Conservation (phyloP, 768 basidiomycete species). For the Boletellus ananiceps region DNA sequence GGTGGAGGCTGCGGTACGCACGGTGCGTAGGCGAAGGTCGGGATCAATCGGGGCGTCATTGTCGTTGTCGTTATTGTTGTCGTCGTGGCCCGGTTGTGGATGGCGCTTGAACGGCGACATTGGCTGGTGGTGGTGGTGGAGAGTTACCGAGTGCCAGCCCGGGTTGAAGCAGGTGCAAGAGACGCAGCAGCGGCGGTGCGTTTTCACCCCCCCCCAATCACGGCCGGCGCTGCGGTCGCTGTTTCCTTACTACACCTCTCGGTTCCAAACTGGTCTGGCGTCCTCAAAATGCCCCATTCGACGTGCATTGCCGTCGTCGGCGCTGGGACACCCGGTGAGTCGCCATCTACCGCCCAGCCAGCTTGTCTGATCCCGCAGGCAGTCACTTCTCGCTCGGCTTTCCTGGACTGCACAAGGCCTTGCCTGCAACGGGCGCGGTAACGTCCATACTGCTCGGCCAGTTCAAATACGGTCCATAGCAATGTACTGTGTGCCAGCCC, state of each 20-base stretch:
- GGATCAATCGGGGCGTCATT: constrained; percentile 73
- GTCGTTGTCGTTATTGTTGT: constrained; percentile 55
- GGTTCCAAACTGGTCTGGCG: too few species aligned
- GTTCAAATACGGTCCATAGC: not conserved
- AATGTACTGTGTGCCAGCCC: not conserved
- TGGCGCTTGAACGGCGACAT: constrained; percentile 41
- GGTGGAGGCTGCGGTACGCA: constrained; percentile 89
- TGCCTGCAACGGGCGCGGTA: not conserved
- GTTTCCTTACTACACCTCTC: too few species aligned
- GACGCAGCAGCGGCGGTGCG: not conserved
- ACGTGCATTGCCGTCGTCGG: not conserved
- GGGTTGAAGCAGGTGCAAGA: not conserved
- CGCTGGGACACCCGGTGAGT: not conserved
- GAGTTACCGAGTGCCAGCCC: constrained; percentile 22
- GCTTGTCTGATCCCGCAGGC: not conserved
- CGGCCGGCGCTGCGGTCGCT: not conserved
- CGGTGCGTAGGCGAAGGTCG: constrained; percentile 81
- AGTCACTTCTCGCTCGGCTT: too few species aligned
- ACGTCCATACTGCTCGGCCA: not conserved
- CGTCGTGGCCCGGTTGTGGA: constrained; percentile 39
- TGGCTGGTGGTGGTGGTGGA: constrained; percentile 1
- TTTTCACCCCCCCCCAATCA: not conserved
- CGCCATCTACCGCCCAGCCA: not conserved
- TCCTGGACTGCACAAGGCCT: too few species aligned
- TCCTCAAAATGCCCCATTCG: not conserved